Evolutionary conservation across 108 stramenopile genomes (phyloP).

Genomic region (Nitzschia inconspicua): DNA sequence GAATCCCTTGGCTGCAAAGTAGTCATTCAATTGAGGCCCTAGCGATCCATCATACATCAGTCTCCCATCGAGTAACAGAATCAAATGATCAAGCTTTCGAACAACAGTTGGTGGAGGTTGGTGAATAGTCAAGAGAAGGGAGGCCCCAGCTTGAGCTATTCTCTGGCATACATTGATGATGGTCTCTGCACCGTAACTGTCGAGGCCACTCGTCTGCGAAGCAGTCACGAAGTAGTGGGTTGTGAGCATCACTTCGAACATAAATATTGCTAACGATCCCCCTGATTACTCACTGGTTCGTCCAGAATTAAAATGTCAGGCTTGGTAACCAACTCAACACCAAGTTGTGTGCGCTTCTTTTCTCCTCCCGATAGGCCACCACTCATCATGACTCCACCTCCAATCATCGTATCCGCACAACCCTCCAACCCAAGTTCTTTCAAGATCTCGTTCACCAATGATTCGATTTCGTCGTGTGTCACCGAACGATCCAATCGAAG

Average conservation of each 20-base stretch:
- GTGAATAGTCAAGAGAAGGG: slow-evolving; percentile 73
- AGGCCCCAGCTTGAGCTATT: slow-evolving; percentile 59
- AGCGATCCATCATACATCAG: slow-evolving; percentile 54
- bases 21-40: slow-evolving; percentile 30
- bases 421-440: slow-evolving; percentile 47
- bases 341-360: slow-evolving; percentile 49
- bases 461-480: slow-evolving; percentile 49
- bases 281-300: slow-evolving; percentile 1
- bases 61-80: slow-evolving; percentile 47
- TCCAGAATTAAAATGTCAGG: slow-evolving; percentile 48
- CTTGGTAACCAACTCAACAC: slow-evolving; percentile 63
- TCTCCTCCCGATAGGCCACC: slow-evolving; percentile 61
- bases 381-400: slow-evolving; percentile 46
- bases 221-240: no score
- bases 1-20: slow-evolving; percentile 29
- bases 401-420: slow-evolving; percentile 59
- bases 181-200: slow-evolving; percentile 56
- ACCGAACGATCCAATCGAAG: slow-evolving; percentile 47
- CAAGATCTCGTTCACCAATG: slow-evolving; percentile 59
- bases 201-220: slow-evolving; percentile 73
- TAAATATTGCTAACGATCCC: background rate
- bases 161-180: slow-evolving; percentile 55
- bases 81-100: slow-evolving; percentile 45
- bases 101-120: slow-evolving; percentile 74
- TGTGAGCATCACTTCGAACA: no score